Base-by-base conservation (phyloP, 1,139 yeast genomes). In the Candida dubliniensis region DNA sequence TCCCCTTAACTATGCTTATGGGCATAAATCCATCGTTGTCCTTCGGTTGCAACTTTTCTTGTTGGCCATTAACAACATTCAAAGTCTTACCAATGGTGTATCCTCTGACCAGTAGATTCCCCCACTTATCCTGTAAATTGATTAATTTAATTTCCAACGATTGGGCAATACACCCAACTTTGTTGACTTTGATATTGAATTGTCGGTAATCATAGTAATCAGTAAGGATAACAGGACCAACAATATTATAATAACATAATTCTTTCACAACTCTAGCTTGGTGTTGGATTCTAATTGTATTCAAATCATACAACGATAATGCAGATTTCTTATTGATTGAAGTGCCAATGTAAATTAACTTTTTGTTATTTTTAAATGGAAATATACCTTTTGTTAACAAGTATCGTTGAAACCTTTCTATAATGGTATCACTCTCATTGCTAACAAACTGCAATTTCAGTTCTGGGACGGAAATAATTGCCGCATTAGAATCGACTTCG, bases 21-120 rank as follows among this genome's bases (percentile, higher is more conserved):
- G 79, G 78, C 78, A 81, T 79, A 69, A 84, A 82, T 6, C 88
- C 87, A 46, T 83, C 87, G 15, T 76, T 74, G 47, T 58, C 40
- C 56, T 65, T 40, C 13, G 40, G 24, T 64, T 69, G 67, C 38
- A 53, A 51, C 12, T 53, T 53, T 14, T 48, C 51, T 4, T 47
- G 41, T 34, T 48, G 46, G 2, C 58, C 60, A 34, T 53, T 48
- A 31, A 64, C 45, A 42, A 51, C 48, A 30, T 59, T 61, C 2
- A 30, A 31, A 8, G 66, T 61, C 47, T 74, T 82, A 0, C 91
- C 91, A 31, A 85, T 74, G 41, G 76, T 79, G 58, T 83, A 85
- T 0, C 93, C 95, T 47, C 93, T 67, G 1, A 81, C 66, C 52
- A 74, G 68, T 3, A 85, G 57, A 55, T 71, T 72, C 2, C 90